Base-by-base conservation (phyloP, 2,329 filamentous ascomycete genomes). In the Exophiala sp. region DNA sequence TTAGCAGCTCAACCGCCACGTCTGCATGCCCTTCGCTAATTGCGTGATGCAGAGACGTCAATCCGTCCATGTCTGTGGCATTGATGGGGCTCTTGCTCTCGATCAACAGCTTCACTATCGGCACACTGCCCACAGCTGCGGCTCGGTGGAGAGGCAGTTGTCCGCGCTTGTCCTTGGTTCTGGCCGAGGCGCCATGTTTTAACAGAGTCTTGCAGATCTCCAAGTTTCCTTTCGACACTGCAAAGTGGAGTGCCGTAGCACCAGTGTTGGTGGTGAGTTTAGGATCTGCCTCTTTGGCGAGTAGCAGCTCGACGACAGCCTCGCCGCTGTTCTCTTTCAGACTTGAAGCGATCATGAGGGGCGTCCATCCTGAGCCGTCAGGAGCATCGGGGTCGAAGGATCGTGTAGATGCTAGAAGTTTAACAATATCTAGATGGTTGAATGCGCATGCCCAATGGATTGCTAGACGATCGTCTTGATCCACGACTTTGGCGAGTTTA, bases 371-470 rank as follows among this genome's bases (percentile, higher is more conserved):
- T 11, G 69, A 72, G 1, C 66, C 68, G 55, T 76, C 73, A 43
- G 51, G 43, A 5, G 40, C 51, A 34, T 62, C 60, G 4, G 58
- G 53, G 30, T 62, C 60, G 52, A 62, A 62, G 46, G 49, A 46
- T 16, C 48, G 57, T 2, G 52, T 52, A 10, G 54, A 54, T 9
- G 97, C 74, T 16, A 91, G 66, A 10, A 59, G 45, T 43, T 85
- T 75, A 14, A 87, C 82, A 52, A 96, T 88, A 19, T 83, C 78
- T 5, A 84, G 70, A 59, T 82, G 83, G 65, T 93, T 94, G 67
- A 86, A 85, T 18, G 90, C 93, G 1, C 82, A 81, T 0, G 93
- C 91, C 93, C 93, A 98, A 74, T 98, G 93, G 50, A 97, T 82
- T 2, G 93, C 84, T 30, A 95, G 79, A 38, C 93, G 86, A 13